phyloP scores from a whole-genome alignment of 2,329 filamentous ascomycete species.

The Fusarium ramigenum region DNA sequence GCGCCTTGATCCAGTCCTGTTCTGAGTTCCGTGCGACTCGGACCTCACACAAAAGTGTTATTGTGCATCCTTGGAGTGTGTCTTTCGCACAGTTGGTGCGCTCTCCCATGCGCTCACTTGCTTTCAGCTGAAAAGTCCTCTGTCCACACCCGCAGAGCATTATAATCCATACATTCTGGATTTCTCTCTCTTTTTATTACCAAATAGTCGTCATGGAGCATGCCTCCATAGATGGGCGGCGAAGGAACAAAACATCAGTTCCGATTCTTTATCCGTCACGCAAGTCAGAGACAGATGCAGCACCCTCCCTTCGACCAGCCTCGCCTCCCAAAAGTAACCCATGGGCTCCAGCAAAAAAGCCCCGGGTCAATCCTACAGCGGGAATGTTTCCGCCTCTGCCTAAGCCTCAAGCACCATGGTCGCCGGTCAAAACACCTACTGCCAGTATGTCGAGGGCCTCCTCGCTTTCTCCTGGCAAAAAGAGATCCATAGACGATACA shows the following conservation, averaged over 20 bases:
- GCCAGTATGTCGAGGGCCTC: slow-evolving; percentile 22
- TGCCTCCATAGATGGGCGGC: slow-evolving; percentile 42
- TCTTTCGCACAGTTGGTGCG: slow-evolving; percentile 18
- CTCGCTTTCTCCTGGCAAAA: slow-evolving; percentile 15
- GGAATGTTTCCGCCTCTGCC: slow-evolving; percentile 39
- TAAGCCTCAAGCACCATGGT: slow-evolving; percentile 3
- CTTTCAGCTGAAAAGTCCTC: slow-evolving; percentile 9
- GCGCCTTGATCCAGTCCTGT: neutral
- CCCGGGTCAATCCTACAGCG: neutral
- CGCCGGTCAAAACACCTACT: slow-evolving; percentile 7
- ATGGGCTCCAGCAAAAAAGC: slow-evolving; percentile 36
- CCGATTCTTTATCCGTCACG: slow-evolving; percentile 3
- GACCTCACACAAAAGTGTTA: slow-evolving; percentile 16
- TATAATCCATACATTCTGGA: neutral
- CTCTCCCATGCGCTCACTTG: slow-evolving; percentile 23
- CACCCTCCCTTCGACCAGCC: slow-evolving; percentile 42
- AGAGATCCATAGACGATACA: slow-evolving; percentile 10
- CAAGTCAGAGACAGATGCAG: slow-evolving; percentile 21
- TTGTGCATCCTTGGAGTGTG: slow-evolving; percentile 25
- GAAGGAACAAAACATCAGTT: slow-evolving; percentile 24
- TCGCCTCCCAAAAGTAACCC: slow-evolving; percentile 49
- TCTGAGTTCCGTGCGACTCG: slow-evolving; percentile 31
- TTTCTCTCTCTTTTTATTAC: neutral
- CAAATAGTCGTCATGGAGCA: slow-evolving; percentile 33
- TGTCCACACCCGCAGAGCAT: slow-evolving; percentile 2